phyloP scores from a whole-genome alignment of 2,329 filamentous ascomycete species.

The Colletotrichum chlorophyti region DNA sequence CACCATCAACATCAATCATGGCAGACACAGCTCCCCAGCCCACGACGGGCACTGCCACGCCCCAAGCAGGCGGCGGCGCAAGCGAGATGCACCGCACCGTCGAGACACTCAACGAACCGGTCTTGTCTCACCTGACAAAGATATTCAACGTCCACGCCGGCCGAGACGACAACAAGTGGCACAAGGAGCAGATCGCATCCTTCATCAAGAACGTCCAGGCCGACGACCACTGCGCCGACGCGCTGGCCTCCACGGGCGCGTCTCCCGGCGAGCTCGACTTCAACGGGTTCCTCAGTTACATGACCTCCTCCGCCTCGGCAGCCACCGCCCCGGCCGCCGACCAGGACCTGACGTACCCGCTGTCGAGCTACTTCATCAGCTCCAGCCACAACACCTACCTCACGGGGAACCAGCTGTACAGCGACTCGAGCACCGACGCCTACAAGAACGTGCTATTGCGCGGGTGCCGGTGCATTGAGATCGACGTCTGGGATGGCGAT shows the following conservation, averaged over 20 bases:
- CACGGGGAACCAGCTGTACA: constrained; percentile 85
- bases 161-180: constrained; percentile 49
- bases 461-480: constrained; percentile 90
- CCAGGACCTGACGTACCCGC: constrained; percentile 72
- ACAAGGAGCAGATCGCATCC: constrained; percentile 48
- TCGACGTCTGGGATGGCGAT: constrained; percentile 94
- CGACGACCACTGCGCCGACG: constrained; percentile 36
- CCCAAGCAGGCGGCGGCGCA: constrained; percentile 56
- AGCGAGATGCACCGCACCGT: constrained; percentile 49
- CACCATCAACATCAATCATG: background rate
- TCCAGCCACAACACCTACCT: constrained; percentile 97
- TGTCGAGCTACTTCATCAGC: constrained; percentile 92
- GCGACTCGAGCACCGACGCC: constrained; percentile 84
- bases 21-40: constrained; percentile 7
- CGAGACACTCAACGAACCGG: constrained; percentile 46
- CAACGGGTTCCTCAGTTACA: constrained; percentile 59
- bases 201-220: constrained; percentile 57
- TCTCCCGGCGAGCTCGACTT: constrained; percentile 50
- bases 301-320: constrained; percentile 57
- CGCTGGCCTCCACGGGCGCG: too few species aligned
- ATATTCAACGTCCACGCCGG: constrained; percentile 54
- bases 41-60: background rate
- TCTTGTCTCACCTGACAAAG: constrained; percentile 51
- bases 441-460: constrained; percentile 85
- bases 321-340: constrained; percentile 47